Percentiles rank a stretch among this genome's conserved stretches.
These are phyloP conservation scores for Ustilago shanxiensis DNA, from an alignment of 1,284 basidiomycete species.

Conservation along the genomic window DNA sequence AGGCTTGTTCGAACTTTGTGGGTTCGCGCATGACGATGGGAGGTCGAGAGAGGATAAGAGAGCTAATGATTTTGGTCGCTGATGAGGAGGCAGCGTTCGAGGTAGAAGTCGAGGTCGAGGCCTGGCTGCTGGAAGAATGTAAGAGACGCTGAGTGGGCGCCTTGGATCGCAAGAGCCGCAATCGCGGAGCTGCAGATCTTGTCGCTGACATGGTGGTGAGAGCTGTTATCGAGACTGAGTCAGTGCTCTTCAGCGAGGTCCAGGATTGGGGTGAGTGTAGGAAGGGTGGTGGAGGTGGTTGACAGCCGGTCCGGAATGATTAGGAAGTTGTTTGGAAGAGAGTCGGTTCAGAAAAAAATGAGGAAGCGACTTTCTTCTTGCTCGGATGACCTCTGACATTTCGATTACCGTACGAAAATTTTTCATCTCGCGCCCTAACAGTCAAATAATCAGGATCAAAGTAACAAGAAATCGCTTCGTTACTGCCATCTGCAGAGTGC, in stretches of 20 bases:
- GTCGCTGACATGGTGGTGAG: constrained; percentile 30
- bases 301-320: not conserved
- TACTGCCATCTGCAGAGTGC: not conserved
- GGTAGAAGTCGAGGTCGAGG: constrained; percentile 20
- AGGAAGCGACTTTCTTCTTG: constrained; percentile 7
- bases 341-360: constrained; percentile 15
- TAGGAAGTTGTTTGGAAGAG: constrained; percentile 8
- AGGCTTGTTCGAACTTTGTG: constrained; percentile 83
- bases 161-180: constrained; percentile 6
- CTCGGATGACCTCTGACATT: constrained; percentile 4
- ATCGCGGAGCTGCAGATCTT: constrained; percentile 32
- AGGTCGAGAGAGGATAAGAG: constrained; percentile 83
- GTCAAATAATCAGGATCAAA: constrained; percentile 8
- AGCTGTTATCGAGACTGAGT: too few relatives aligned
- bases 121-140: constrained; percentile 27
- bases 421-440: not conserved
- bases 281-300: not conserved
- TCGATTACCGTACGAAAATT: constrained; percentile 6
- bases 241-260: too few relatives aligned
- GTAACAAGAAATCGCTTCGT: not conserved
- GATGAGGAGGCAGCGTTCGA: constrained; percentile 18
- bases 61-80: constrained; percentile 67
- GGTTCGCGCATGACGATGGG: constrained; percentile 84
- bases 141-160: constrained; percentile 10
- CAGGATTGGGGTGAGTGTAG: not conserved